A percentile compares a stretch with the other conserved stretches of the same genome.
Conservation (phyloP, 345 rosid genomes). For the Gossypium raimondii region DNA sequence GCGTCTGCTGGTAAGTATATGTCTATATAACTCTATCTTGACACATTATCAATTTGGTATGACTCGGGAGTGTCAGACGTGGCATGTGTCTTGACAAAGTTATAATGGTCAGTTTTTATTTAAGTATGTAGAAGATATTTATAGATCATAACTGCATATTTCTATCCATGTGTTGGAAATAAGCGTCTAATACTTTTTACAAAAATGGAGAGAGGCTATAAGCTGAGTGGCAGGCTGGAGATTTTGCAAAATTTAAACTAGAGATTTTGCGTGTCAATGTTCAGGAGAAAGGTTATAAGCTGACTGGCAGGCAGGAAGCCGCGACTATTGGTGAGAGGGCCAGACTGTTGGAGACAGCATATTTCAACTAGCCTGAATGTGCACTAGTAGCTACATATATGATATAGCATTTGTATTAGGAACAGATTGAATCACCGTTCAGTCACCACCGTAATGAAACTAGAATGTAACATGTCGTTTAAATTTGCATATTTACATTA, state of each 20-base stretch:
- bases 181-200: no score
- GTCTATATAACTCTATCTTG: background rate
- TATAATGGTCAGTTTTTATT: no score
- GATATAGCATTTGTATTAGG: background rate
- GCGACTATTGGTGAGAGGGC: constrained; percentile 46
- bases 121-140: no score
- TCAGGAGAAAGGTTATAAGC: constrained; percentile 64
- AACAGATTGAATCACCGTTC: no score
- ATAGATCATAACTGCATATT: no score
- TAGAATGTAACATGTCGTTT: background rate
- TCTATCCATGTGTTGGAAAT: no score
- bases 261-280: background rate
- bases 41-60: background rate
- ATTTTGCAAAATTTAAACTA: background rate
- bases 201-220: no score
- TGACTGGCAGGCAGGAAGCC: constrained; percentile 49
- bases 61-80: background rate
- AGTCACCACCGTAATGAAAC: background rate
- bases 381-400: background rate
- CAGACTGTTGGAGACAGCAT: constrained; percentile 48
- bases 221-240: no score
- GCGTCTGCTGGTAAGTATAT: constrained; percentile 63
- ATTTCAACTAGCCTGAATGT: constrained; percentile 33
- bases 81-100: no score
- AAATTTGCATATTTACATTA: background rate